Evolutionary conservation across 2,329 filamentous ascomycete species (phyloP), one percentile per base, ranked within the genome.

Genomic region (Gaeumannomyces sp.): DNA sequence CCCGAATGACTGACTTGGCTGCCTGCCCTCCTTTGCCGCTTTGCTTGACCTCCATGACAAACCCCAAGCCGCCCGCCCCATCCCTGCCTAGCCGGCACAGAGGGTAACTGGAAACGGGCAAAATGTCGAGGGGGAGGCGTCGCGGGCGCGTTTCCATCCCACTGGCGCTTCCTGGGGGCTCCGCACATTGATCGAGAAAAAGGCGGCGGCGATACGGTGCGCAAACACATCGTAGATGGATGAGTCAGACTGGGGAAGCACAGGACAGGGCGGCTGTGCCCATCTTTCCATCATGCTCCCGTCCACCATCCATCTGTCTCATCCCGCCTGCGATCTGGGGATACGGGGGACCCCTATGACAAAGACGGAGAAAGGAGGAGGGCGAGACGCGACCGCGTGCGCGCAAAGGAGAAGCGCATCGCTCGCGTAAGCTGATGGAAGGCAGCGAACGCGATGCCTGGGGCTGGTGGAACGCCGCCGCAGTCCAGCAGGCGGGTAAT

Each of bases 211-310:
- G 45, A 53, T 53, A 53, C 16, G 45, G 8, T 45, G 45, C 45
- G 45, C 35, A 31, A 31, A 16, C 14, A 2, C 19, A 8, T n/a
- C 45, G 45, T 25, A 25, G 22, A 60, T 31, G 59, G 22, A 35
- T 60, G 59, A 60, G 59, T 60, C 59, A 60, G 59, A 60, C 59
- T 60, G 29, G 59, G 59, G 31, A 22, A 60, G 22, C 27, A 29
- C 27, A 14, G 57, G 56, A 27, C 14, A 29, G 7, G 45, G 22
- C 22, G 45, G 45, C 45, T 22, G 45, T 53, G n/a, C 7, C 45
- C 22, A 25, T 50, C 22, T n/a, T 53, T 53, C 22, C 57, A 59
- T 59, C 57, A 29, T 59, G 2, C 19, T n/a, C 53, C 33, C 19
- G 8, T 53, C 45, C 5, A 50, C n/a, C n/a, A n/a, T n/a, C n/a